Base-by-base conservation (phyloP, 805 yeast genomes). In the Dipodascopsis uninucleata region DNA sequence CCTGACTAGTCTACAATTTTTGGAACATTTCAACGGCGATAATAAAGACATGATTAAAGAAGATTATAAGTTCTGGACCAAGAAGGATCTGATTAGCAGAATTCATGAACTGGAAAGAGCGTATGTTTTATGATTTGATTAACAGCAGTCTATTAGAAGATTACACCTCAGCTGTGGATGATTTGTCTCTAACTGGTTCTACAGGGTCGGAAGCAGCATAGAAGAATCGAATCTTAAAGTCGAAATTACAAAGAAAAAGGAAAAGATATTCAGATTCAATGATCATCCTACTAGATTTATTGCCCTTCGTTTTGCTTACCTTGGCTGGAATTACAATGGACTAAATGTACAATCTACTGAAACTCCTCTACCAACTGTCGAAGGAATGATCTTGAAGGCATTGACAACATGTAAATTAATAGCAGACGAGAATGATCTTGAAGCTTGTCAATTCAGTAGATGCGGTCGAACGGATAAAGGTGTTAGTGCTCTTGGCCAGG, bases 401-500 rank as follows among this genome's bases (percentile, higher is more conserved):
- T 62, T 93, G 64, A 67, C 71, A 37, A 77, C 72, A 51, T 78
- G 90, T 23, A 79, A 74, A 53, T 63, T 93, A 49, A 78, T 93
- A 8, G 78, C 1, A 57, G 74, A 38, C n/a, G 55, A 44, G 14
- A 36, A 36, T 18, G 80, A 77, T 17, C 81, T 87, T 0, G 68
- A 68, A 5, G 79, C 77, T 1, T 85, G 81, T 59, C 72, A 76
- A 10, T 88, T 89, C 62, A 83, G 94, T 55, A 70, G 97, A 52
- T 93, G 97, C 67, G 97, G 97, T 0, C 72, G 97, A 58, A 90
- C 97, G 0, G 97, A 90, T 59, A 79, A 78, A 55, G 97, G 97
- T n/a, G 97, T 90, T 10, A 85, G 96, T 68, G 98, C 98, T 0
- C 77, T 93, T 82, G 85, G 86, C 53, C 98, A 93, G 64, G 97